A percentile compares a stretch with the other conserved stretches of the same genome.
phyloP scores from a whole-genome alignment of 2,329 filamentous ascomycete species.

The Calonectria henricotiae region DNA sequence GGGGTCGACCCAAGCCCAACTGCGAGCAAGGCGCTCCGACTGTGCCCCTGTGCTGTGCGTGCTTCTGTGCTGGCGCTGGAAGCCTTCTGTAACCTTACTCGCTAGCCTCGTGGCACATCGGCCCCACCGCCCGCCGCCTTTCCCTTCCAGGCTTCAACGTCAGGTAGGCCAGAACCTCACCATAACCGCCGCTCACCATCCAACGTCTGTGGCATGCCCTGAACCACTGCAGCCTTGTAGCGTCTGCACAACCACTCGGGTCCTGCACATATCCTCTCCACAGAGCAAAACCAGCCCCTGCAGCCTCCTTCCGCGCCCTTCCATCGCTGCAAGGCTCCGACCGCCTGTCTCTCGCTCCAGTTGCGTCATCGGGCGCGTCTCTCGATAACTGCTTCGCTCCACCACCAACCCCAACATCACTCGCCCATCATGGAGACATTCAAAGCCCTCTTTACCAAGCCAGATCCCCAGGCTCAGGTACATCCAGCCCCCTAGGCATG shows the following conservation, averaged over 20 bases:
- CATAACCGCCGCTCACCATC: constrained; percentile 48
- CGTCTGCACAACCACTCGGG: constrained; percentile 11
- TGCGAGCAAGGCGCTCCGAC: background rate
- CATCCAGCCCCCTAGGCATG: constrained; percentile 44
- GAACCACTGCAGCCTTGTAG: constrained; percentile 15
- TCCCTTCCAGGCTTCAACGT: constrained; percentile 22
- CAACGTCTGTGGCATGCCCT: constrained; percentile 39
- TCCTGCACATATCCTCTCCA: background rate
- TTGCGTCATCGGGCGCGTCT: constrained; percentile 51
- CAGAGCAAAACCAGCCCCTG: background rate
- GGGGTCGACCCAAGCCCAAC: constrained; percentile 9
- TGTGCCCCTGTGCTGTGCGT: background rate
- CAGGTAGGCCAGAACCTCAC: constrained; percentile 47
- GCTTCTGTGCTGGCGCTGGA: constrained; percentile 15
- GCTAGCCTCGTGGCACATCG: constrained; percentile 9
- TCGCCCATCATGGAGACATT: constrained; percentile 84
- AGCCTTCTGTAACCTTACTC: constrained; percentile 15
- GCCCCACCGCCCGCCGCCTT: constrained; percentile 32
- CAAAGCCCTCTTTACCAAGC: constrained; percentile 89
- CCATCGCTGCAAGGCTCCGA: constrained; percentile 12
- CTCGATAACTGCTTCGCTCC: constrained; percentile 28
- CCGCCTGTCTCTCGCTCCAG: constrained; percentile 37
- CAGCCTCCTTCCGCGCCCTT: background rate
- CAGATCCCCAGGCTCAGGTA: constrained; percentile 95
- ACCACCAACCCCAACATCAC: constrained; percentile 28